These are phyloP conservation scores for Hyphodiscus hymeniophilus DNA, from an alignment of 495 filamentous ascomycete species.

Conservation along the genomic window DNA sequence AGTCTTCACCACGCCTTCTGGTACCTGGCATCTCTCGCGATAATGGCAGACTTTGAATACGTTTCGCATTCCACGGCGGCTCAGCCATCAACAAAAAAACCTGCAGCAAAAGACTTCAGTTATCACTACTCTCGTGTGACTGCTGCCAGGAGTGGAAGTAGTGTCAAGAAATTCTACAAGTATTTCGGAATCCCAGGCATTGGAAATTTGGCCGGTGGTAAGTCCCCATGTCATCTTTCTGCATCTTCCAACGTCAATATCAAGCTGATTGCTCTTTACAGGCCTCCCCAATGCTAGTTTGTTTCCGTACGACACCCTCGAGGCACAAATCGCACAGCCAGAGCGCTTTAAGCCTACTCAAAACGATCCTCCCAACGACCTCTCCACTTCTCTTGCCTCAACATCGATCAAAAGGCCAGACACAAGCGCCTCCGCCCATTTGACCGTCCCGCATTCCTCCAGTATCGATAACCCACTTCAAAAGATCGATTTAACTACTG, in stretches of 20 bases:
- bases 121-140: slow-evolving; percentile 69
- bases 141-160: slow-evolving; percentile 51
- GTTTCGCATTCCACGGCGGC: slow-evolving; percentile 8
- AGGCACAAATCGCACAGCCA: slow-evolving; percentile 67
- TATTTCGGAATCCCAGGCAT: slow-evolving; percentile 76
- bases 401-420: slow-evolving; percentile 11
- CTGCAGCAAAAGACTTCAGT: slow-evolving; percentile 48
- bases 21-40: not conserved
- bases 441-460: slow-evolving; percentile 63
- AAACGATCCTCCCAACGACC: slow-evolving; percentile 30
- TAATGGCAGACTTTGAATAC: slow-evolving; percentile 20
- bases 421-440: slow-evolving; percentile 30
- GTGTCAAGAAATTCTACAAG: slow-evolving; percentile 75
- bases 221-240: slow-evolving; percentile 19
- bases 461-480: slow-evolving; percentile 41
- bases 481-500: slow-evolving; percentile 72
- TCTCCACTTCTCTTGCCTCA: slow-evolving; percentile 13
- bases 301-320: slow-evolving; percentile 88
- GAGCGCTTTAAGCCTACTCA: slow-evolving; percentile 63
- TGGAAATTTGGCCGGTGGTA: slow-evolving; percentile 82
- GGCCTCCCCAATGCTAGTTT: slow-evolving; percentile 71
- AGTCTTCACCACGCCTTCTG: not conserved
- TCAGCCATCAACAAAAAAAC: slow-evolving; percentile 33
- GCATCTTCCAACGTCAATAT: not conserved
- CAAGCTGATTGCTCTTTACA: slow-evolving; percentile 24